Percentiles rank a stretch among this genome's conserved stretches.
Evolutionary conservation across 306 rosid species (phyloP).

Genomic region (Lathyrus aphaca): DNA sequence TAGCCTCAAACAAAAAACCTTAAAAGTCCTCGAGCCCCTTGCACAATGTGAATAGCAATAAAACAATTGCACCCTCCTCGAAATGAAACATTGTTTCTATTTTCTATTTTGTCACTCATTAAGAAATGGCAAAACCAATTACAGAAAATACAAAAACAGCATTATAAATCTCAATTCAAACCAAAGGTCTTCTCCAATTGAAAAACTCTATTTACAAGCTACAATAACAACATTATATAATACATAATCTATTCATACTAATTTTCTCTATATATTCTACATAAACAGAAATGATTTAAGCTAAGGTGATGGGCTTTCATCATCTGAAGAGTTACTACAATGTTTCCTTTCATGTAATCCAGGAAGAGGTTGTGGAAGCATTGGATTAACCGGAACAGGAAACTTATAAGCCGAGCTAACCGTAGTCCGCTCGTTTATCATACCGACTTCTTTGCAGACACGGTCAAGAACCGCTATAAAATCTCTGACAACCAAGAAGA

Average conservation of each 20-base stretch:
- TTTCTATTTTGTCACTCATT: background rate
- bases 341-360: constrained; percentile 52
- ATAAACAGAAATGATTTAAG: constrained; percentile 51
- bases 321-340: constrained; percentile 55
- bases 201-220: constrained; percentile 44
- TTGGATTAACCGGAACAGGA: constrained; percentile 93
- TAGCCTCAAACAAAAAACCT: too few relatives aligned
- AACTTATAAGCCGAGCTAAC: constrained; percentile 78
- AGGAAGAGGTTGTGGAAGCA: constrained; percentile 69
- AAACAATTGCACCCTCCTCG: background rate
- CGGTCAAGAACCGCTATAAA: constrained; percentile 70
- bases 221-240: constrained; percentile 26
- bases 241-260: constrained; percentile 38
- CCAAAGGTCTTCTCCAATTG: constrained; percentile 18
- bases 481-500: constrained; percentile 90
- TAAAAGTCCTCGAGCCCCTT: constrained; percentile 1
- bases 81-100: background rate
- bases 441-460: constrained; percentile 91
- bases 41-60: background rate
- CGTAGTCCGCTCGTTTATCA: constrained; percentile 73
- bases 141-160: background rate
- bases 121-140: background rate
- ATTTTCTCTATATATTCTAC: constrained; percentile 56
- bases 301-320: constrained; percentile 57
- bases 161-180: constrained; percentile 18